Base-by-base conservation (phyloP, 495 filamentous ascomycete genomes). In the Neurospora sp. region DNA sequence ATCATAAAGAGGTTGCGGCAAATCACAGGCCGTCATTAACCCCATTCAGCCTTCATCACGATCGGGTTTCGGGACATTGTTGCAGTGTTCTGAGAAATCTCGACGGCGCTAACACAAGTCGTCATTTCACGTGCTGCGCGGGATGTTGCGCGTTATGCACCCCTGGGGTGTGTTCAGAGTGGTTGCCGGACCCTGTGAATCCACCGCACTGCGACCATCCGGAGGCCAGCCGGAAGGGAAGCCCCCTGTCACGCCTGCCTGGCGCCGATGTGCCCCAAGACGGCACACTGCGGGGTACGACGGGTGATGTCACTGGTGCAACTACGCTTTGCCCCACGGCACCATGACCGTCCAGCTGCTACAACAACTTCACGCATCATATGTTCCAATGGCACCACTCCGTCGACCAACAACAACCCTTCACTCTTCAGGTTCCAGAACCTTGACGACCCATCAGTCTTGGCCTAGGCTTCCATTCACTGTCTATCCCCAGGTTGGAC, bases 51-150 rank as follows among this genome's bases (percentile, higher is more conserved):
- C 54, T 62, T 35, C 23, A 35, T 35, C 6, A 31, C 54, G 12
- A 62, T 62, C 54, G 54, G 54, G 54, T 18, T 62, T 66, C 27
- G 23, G 54, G 54, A 18, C 54, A 66, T 35, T 66, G 27, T 66
- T 66, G 54, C 54, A 66, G 54, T 66, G 27, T 35, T 35, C 23
- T 66, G 6, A 37, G 27, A 66, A 66, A 66, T 66, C 27, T 66
- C 27, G 54, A 35, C 54, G 54, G 27, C 54, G 54, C 54, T 66
- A 66, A 18, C 27, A 66, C 9, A 66, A 66, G 27, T 75, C 79
- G 78, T 75, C 78, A 80, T 81, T 80, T 81, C 79, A 81, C 79
- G 79, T 81, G 79, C 62, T 66, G 27, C 54, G 54, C 54, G 54
- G 54, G 27, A 66, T 35, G 54, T 66, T 66, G 11, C 14, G 27